Conservation (phyloP, 371 early-diverging fungal genomes). For the Mucor mucedo region DNA sequence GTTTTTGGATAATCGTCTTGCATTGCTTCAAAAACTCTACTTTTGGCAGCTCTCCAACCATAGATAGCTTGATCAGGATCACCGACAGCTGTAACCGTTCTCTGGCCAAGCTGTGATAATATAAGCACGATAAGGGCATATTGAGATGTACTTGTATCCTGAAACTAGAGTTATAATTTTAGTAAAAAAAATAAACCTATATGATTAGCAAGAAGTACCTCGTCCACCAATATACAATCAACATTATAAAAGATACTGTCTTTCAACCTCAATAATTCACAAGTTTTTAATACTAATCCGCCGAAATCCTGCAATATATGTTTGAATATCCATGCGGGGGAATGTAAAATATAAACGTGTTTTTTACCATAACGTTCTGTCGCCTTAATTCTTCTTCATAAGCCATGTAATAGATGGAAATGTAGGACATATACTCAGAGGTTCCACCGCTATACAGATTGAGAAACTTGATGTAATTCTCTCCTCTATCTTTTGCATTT, state of each 20-base stretch:
- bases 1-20: slow-evolving; percentile 42
- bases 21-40: slow-evolving; percentile 58
- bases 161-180: slow-evolving; percentile 49
- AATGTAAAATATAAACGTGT: not conserved
- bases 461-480: not conserved
- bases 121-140: slow-evolving; percentile 50
- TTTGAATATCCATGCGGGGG: not conserved
- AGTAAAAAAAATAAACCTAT: too few relatives aligned
- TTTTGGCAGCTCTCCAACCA: slow-evolving; percentile 64
- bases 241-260: slow-evolving; percentile 27
- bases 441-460: not conserved
- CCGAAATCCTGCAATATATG: slow-evolving; percentile 60
- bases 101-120: slow-evolving; percentile 32
- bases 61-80: slow-evolving; percentile 70
- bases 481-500: not conserved
- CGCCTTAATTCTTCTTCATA: too few relatives aligned
- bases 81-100: slow-evolving; percentile 61
- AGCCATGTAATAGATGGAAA: not conserved
- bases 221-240: slow-evolving; percentile 62
- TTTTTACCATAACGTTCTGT: not conserved
- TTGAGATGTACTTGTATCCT: slow-evolving; percentile 68
- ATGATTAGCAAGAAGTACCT: slow-evolving; percentile 21
- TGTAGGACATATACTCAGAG: not conserved
- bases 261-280: slow-evolving; percentile 35
- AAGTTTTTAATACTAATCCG: slow-evolving; percentile 50